Evolutionary conservation across 371 early-diverging fungal genomes (phyloP).

Genomic region (Parasitella parasitica): DNA sequence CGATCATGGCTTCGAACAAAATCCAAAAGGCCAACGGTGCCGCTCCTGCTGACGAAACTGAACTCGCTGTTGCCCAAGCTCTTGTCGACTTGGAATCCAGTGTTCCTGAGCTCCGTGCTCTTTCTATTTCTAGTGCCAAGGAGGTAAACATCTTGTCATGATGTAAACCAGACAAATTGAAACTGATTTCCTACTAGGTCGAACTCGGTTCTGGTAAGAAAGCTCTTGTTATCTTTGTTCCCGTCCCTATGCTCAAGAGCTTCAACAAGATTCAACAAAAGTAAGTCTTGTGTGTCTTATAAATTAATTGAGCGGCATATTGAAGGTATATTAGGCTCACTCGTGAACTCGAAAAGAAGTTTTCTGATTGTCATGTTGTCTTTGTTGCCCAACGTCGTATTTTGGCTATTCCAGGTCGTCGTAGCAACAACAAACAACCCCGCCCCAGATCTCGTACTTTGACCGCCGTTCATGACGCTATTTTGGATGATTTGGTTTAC

Average conservation of each 20-base stretch:
- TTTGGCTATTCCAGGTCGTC: slow-evolving; percentile 87
- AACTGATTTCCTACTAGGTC: slow-evolving; percentile 46
- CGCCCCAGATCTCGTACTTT: slow-evolving; percentile 95
- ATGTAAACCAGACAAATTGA: not conserved
- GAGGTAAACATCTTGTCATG: slow-evolving; percentile 62
- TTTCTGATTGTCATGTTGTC: slow-evolving; percentile 95
- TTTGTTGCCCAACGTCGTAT: slow-evolving; percentile 95
- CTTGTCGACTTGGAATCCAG: slow-evolving; percentile 91
- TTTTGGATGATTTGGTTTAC: slow-evolving; percentile 95
- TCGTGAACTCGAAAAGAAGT: slow-evolving; percentile 98
- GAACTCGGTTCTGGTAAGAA: slow-evolving; percentile 91
- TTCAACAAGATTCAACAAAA: slow-evolving; percentile 95
- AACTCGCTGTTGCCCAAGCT: slow-evolving; percentile 91
- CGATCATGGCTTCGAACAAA: slow-evolving; percentile 55
- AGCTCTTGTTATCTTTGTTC: slow-evolving; percentile 94
- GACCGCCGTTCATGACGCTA: slow-evolving; percentile 92
- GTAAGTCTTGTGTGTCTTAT: slow-evolving; percentile 23
- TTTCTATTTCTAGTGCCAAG: slow-evolving; percentile 90
- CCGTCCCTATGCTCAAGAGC: slow-evolving; percentile 88
- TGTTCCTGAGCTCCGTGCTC: slow-evolving; percentile 87
- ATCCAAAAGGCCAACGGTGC: slow-evolving; percentile 78
- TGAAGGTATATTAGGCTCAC: no score
- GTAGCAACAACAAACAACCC: slow-evolving; percentile 81
- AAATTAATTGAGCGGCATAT: not conserved
- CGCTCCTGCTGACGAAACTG: slow-evolving; percentile 78